Conservation (phyloP, 805 yeast genomes). For the Candida tammaniensis region DNA sequence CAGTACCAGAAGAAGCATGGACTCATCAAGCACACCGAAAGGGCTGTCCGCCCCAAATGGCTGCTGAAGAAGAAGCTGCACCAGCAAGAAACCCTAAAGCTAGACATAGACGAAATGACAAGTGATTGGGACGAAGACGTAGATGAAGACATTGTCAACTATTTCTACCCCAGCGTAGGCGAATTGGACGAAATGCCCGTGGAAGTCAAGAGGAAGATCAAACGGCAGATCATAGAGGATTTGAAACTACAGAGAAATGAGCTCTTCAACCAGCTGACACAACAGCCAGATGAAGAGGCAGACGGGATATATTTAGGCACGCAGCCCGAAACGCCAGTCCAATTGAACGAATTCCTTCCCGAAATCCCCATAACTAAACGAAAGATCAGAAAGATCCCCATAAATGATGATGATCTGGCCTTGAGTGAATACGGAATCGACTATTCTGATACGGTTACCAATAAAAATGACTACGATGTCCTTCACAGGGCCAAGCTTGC, state of each 20-base stretch:
- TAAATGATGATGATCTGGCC: conserved; percentile 27
- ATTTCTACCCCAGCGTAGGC: conserved; percentile 39
- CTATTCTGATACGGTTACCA: conserved; percentile 25
- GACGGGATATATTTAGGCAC: conserved; percentile 41
- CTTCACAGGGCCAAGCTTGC: conserved; percentile 16
- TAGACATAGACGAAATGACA: conserved; percentile 31
- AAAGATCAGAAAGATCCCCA: conserved; percentile 29
- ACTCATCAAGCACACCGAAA: conserved; percentile 15
- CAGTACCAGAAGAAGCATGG: conserved; percentile 41
- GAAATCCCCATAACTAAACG: conserved; percentile 13
- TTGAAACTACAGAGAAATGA: conserved; percentile 17
- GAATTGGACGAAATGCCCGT: conserved; percentile 25
- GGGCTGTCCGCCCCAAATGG: conserved; percentile 29
- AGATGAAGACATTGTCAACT: conserved; percentile 38
- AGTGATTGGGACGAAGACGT: conserved; percentile 37
- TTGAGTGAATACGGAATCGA: conserved; percentile 39
- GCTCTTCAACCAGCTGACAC: conserved; percentile 10
- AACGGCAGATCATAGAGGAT: conserved; percentile 30
- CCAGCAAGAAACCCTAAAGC: conserved; percentile 16
- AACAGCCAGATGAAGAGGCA: conserved; percentile 13
- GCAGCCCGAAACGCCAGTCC: conserved; percentile 12
- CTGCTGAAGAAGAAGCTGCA: conserved; percentile 23
- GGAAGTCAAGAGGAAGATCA: conserved; percentile 36
- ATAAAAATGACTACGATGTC: conserved; percentile 27
- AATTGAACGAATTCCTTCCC: conserved; percentile 21